These are phyloP conservation scores for Diddensiella caesifluorescens DNA, from an alignment of 805 yeast genomes.

Conservation along the genomic window DNA sequence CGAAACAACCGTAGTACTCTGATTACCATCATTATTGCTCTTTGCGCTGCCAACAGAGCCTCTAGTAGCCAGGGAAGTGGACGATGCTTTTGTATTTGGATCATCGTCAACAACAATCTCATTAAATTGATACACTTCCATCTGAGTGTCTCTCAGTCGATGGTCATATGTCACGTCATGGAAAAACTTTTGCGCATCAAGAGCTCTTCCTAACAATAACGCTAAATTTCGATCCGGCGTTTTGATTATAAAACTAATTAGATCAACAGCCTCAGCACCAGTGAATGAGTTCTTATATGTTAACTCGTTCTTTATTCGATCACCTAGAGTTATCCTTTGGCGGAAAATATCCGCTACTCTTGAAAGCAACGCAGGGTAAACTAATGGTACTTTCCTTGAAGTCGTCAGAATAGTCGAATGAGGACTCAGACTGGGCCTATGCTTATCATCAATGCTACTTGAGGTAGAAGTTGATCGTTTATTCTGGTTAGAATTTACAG, in stretches of 20 bases:
- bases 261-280: conserved; percentile 90
- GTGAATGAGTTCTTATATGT: conserved; percentile 90
- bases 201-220: conserved; percentile 76
- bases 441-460: conserved; percentile 11
- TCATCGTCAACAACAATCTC: conserved; percentile 23
- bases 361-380: conserved; percentile 86
- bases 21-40: conserved; percentile 12
- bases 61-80: conserved; percentile 4
- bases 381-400: conserved; percentile 53
- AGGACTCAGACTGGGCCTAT: conserved; percentile 8
- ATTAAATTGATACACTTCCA: conserved; percentile 78
- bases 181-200: conserved; percentile 90
- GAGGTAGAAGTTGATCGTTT: conserved; percentile 19
- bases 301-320: conserved; percentile 83
- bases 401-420: conserved; percentile 41
- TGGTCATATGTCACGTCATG: conserved; percentile 96
- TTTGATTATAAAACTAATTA: conserved; percentile 76
- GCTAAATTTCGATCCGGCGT: conserved; percentile 92
- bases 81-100: conserved; percentile 1
- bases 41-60: conserved; percentile 3
- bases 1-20: conserved; percentile 20
- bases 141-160: conserved; percentile 77
- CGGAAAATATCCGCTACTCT: conserved; percentile 75
- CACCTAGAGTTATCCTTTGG: conserved; percentile 62
- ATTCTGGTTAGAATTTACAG: conserved; percentile 2